phyloP scores from a whole-genome alignment of 2,329 filamentous ascomycete genomes.

The Epichloe elymi region DNA sequence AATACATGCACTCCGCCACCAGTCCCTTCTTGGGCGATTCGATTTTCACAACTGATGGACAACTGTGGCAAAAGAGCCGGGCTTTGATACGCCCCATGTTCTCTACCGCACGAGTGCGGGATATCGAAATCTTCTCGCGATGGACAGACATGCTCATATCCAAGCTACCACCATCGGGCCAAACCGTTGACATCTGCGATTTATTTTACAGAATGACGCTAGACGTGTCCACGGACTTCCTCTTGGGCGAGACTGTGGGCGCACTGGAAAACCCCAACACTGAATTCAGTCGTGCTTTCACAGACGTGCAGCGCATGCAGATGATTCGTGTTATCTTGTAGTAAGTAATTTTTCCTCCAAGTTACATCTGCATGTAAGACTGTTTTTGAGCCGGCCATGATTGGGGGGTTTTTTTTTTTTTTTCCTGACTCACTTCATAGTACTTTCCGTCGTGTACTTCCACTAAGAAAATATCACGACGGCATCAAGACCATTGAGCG shows the following conservation, averaged over 20 bases:
- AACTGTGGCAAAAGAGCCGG: slow-evolving; percentile 63
- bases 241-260: slow-evolving; percentile 1
- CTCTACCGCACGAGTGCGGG: slow-evolving; percentile 67
- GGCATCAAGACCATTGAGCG: slow-evolving; percentile 57
- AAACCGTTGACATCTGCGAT: slow-evolving; percentile 1
- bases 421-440: no score
- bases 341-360: no score
- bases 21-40: slow-evolving; percentile 58
- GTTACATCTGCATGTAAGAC: no score
- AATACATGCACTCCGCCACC: slow-evolving; percentile 63
- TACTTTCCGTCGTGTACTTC: neutral
- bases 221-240: neutral
- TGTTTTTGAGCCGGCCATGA: no score
- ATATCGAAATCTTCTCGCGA: slow-evolving; percentile 63
- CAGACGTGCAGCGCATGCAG: slow-evolving; percentile 63
- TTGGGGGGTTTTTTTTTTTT: no score
- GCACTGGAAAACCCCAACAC: slow-evolving; percentile 36
- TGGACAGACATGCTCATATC: slow-evolving; percentile 7
- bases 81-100: slow-evolving; percentile 78
- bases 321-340: slow-evolving; percentile 10
- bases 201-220: slow-evolving; percentile 1
- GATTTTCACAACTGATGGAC: slow-evolving; percentile 70
- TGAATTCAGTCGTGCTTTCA: slow-evolving; percentile 70
- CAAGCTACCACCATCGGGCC: neutral
- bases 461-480: slow-evolving; percentile 39